phyloP scores from a whole-genome alignment of 2,329 filamentous ascomycete species.

The Cyclaneusma minus region DNA sequence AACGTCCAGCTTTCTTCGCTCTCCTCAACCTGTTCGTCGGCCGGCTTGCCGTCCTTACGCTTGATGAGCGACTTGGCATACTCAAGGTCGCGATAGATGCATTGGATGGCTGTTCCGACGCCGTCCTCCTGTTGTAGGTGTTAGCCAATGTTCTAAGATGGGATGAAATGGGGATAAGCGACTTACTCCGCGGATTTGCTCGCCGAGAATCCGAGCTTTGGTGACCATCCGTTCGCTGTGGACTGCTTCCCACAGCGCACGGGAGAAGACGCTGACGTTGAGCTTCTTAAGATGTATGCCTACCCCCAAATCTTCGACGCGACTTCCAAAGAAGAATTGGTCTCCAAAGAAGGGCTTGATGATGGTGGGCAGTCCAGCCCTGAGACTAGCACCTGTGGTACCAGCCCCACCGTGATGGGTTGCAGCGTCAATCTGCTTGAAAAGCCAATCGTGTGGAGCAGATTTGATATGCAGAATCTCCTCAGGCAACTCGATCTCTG shows the following conservation, averaged over 20 bases:
- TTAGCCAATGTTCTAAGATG: conserved; percentile 12
- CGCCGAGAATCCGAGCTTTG: conserved; percentile 68
- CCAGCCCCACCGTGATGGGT: conserved; percentile 91
- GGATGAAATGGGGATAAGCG: conserved; percentile 1
- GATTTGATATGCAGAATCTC: conserved; percentile 82
- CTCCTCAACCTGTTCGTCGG: conserved; percentile 34
- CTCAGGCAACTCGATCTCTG: conserved; percentile 51
- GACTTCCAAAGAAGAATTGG: conserved; percentile 85
- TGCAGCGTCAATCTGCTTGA: conserved; percentile 82
- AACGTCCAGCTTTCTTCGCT: conserved; percentile 87
- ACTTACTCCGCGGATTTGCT: conserved; percentile 72
- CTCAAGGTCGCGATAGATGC: conserved; percentile 86
- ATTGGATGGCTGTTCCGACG: conserved; percentile 79
- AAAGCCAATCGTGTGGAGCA: conserved; percentile 94
- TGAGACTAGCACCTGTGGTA: conserved; percentile 82
- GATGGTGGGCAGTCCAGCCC: conserved; percentile 84
- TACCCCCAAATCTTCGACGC: conserved; percentile 86
- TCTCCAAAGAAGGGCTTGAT: conserved; percentile 96
- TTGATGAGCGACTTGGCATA: conserved; percentile 78
- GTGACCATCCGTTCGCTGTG: conserved; percentile 82
- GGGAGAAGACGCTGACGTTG: conserved; percentile 71
- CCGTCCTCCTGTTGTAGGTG: conserved; percentile 56
- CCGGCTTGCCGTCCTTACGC: conserved; percentile 38
- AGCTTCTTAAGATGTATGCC: conserved; percentile 81
- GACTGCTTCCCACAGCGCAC: conserved; percentile 81